Evolutionary conservation across 441 rosid genomes (phyloP).

Genomic region (Rhodomyrtus psidioides): DNA sequence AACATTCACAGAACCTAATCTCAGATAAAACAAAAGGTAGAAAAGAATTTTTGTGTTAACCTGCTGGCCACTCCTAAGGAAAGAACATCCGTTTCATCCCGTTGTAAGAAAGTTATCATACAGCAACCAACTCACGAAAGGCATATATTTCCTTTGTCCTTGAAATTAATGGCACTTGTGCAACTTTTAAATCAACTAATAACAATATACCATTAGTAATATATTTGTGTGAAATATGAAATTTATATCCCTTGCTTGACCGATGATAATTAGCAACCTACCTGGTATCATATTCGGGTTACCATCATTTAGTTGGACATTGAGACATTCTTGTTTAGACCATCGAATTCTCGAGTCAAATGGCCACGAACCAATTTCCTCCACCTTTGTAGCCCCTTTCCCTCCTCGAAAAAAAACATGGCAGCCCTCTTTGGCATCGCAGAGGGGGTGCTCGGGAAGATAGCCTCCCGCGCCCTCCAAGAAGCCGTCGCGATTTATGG

Average conservation of each 20-base stretch:
- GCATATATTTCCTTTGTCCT: too few species aligned
- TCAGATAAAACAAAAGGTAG: background rate
- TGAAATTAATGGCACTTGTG: too few species aligned
- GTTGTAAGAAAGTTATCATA: background rate
- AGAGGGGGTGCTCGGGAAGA: background rate
- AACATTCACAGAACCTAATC: background rate
- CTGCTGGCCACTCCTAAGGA: background rate
- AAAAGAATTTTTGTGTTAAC: background rate
- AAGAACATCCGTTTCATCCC: background rate
- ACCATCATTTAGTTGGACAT: background rate
- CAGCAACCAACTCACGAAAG: background rate
- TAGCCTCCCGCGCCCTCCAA: background rate
- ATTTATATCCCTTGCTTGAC: too few species aligned
- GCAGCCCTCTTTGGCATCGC: background rate
- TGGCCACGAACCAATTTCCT: background rate
- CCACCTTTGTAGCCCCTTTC: background rate
- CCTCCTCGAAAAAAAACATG: background rate
- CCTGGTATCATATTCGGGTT: too few species aligned
- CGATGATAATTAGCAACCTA: too few species aligned
- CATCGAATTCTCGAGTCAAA: background rate
- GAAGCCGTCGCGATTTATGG: background rate
- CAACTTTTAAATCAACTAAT: too few species aligned
- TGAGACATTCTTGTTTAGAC: background rate
- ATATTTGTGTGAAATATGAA: too few species aligned
- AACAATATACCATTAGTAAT: too few species aligned